phyloP scores from a whole-genome alignment of 1,284 basidiomycete genomes.

The Trichosporon inkin region DNA sequence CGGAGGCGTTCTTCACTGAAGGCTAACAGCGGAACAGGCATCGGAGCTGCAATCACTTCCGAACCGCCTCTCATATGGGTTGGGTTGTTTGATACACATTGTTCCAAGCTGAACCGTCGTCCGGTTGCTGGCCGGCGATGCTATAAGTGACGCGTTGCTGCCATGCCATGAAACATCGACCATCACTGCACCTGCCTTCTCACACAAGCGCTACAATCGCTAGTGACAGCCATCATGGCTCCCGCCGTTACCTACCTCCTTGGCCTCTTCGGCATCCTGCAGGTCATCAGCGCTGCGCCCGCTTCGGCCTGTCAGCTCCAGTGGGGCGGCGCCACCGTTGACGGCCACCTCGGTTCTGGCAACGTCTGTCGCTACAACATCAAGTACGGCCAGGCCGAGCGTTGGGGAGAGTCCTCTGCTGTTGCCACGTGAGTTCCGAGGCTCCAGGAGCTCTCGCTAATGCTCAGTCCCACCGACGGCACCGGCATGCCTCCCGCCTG shows the following conservation, averaged over 20 bases:
- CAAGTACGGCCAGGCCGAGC: slow-evolving; percentile 28
- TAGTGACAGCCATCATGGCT: background rate
- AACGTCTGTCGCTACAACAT: slow-evolving; percentile 34
- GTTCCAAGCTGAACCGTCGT: background rate
- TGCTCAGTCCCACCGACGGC: background rate
- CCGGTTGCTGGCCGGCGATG: background rate
- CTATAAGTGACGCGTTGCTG: background rate
- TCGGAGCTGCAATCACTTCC: background rate
- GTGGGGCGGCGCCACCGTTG: slow-evolving; percentile 1
- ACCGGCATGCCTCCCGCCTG: slow-evolving; percentile 47
- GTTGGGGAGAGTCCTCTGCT: slow-evolving; percentile 29
- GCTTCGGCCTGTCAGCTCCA: background rate
- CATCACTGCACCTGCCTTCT: background rate
- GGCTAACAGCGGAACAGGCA: background rate
- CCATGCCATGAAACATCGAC: background rate
- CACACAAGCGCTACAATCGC: slow-evolving; percentile 1
- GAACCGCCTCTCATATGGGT: background rate
- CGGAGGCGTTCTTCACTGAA: background rate
- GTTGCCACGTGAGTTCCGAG: background rate
- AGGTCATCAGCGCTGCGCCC: background rate
- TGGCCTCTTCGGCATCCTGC: background rate
- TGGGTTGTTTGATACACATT: background rate
- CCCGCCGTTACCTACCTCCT: background rate
- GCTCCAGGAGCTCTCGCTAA: slow-evolving; percentile 16
- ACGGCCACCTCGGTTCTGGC: background rate